Base-by-base conservation (phyloP, 306 rosid species). In the Glycine tomentella region DNA sequence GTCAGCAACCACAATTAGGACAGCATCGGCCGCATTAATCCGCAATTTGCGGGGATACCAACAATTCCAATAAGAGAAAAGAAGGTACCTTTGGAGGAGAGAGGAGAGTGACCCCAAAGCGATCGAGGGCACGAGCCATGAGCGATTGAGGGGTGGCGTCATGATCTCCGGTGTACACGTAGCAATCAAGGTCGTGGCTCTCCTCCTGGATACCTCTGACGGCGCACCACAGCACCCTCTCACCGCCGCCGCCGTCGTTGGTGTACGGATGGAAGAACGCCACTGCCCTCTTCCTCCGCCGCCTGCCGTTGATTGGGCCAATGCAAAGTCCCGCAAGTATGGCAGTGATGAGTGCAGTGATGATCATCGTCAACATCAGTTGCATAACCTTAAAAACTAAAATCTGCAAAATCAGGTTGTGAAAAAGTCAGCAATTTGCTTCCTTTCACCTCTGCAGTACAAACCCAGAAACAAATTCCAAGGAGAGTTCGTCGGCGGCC, bases 231-330 rank as follows among this genome's bases (percentile, higher is more conserved):
- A 95, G 85, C 9, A 95, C 98, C 73, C 96, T 83, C 77, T 95
- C 99, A 5, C 99, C 94, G 9, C 98, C 99, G 50, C 96, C 98
- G 8, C 97, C 98, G 44, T 91, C 96, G 80, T 93, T 93, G 81
- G 99, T 93, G 87, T 86, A 95, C 4, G 98, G 99, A 69, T 95
- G 98, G 89, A 95, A 93, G 93, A 93, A 95, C 2, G 87, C 98
- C n/a, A 95, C 83, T 25, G 94, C 95, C 34, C 46, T 84, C 76
- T 89, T 89, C 48, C 90, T 87, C 80, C 42, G 89, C 53, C 81
- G 50, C 44, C 94, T 83, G 14, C 88, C 86, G 51, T 76, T 69
- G 75, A 82, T 57, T 2, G 59, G 20, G 7, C 82, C 58, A 6
- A 64, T 72, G 31, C 44, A 57, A 46, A 93, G n/a, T 68, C 78